Base-by-base conservation (phyloP, 441 rosid species). In the Pelargonium citronellum region DNA sequence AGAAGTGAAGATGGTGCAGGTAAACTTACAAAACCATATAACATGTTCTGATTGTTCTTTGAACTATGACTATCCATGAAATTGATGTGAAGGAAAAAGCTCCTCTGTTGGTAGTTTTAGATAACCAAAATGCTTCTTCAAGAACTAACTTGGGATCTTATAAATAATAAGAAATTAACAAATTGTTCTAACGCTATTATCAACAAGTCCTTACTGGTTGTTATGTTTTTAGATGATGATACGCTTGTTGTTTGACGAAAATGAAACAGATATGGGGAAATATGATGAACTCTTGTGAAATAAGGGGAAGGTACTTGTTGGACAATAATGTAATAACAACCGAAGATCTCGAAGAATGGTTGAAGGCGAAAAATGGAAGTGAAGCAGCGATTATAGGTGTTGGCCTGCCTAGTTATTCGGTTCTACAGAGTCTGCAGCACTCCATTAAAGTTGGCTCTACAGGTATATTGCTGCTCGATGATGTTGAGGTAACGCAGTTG, bases 1-100 rank as follows among this genome's bases (percentile, higher is more conserved):
- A 72, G 92, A 92, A 84, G 91, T 89, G 68, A 85, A 82, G 80
- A 86, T 92, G 91, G 86, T 92, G 69, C 97, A 88, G 92, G 30
- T 27, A 27, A 0, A 27, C 2, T 27, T 27, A 22, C 30, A 27
- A 27, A 27, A 27, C 1, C 2, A 27, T 27, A 27, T 27, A 27
- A 27, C 30, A 27, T 27, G 30, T 1, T 27, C 30, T 27, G 30
- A 27, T 1, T 27, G 2, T 27, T 27, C 30, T 27, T 27, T 27
- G 30, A 27, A 27, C 30, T 27, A 27, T 27, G 1, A 27, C 2
- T 27, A 22, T 22, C 24, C 24, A 1, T 22, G 24, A 27, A 27
- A 27, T 27, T 27, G 30, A 27, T 27, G 30, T 27, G 30, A 27
- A 3, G 30, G 2, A 3, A 34, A 34, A 34, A 34, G 39, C 39